A percentile compares a stretch with the other conserved stretches of the same genome.
These are phyloP conservation scores for Aspergillus persii DNA, from an alignment of 2,329 filamentous ascomycete genomes.

Conservation along the genomic window DNA sequence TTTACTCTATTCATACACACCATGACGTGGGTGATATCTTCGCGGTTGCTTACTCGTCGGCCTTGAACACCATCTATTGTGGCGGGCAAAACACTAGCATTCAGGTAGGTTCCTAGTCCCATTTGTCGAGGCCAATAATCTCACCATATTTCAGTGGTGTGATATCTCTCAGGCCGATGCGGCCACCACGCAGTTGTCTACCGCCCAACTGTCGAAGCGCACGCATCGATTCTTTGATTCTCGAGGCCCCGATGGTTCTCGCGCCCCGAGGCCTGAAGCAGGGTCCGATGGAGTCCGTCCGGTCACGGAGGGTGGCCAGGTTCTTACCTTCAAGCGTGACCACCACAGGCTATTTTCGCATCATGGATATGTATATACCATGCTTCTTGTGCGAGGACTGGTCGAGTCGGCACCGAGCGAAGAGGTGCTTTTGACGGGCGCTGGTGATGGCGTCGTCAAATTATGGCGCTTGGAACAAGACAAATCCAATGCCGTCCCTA, in stretches of 20 bases:
- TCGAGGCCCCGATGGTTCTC: slow-evolving; percentile 74
- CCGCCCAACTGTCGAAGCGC: slow-evolving; percentile 70
- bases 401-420: slow-evolving; percentile 62
- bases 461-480: slow-evolving; percentile 75
- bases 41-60: slow-evolving; percentile 82
- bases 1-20: slow-evolving; percentile 88
- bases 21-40: slow-evolving; percentile 97
- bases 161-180: slow-evolving; percentile 62
- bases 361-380: slow-evolving; percentile 93
- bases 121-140: neutral
- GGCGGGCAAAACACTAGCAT: slow-evolving; percentile 94
- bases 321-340: slow-evolving; percentile 76
- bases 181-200: slow-evolving; percentile 63
- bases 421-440: slow-evolving; percentile 85
- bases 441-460: slow-evolving; percentile 91
- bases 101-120: slow-evolving; percentile 50
- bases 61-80: slow-evolving; percentile 79
- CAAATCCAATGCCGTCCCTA: slow-evolving; percentile 57
- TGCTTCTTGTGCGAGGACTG: slow-evolving; percentile 77
- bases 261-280: slow-evolving; percentile 69
- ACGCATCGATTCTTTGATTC: slow-evolving; percentile 94
- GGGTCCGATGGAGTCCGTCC: slow-evolving; percentile 50
- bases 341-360: slow-evolving; percentile 88
- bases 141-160: slow-evolving; percentile 61
- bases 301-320: slow-evolving; percentile 58